Evolutionary conservation across 202 grass and related monocot species (phyloP).

Genomic region (Carex sylvatica): DNA sequence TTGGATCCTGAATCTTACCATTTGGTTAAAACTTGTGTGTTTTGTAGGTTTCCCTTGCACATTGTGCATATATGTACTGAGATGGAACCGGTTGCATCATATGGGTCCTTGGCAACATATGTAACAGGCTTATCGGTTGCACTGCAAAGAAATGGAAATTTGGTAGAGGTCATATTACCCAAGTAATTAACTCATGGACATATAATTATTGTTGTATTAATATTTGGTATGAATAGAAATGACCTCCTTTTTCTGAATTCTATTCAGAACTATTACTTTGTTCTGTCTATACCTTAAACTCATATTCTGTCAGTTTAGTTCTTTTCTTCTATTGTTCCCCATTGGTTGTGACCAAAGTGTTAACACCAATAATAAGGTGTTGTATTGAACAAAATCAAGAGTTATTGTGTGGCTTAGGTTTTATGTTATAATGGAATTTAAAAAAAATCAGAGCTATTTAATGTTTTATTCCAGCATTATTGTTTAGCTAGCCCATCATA

Average conservation of each 20-base stretch:
- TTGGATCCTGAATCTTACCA: neutral
- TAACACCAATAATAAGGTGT: neutral
- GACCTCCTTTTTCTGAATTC: neutral
- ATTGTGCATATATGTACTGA: constrained; percentile 57
- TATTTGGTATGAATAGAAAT: neutral
- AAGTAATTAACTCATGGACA: constrained; percentile 32
- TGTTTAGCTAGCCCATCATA: neutral
- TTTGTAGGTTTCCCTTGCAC: constrained; percentile 45
- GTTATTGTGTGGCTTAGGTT: neutral
- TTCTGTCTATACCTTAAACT: neutral
- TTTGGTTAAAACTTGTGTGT: neutral
- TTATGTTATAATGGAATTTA: neutral
- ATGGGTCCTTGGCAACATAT: constrained; percentile 44
- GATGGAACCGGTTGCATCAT: constrained; percentile 45
- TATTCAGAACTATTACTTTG: neutral
- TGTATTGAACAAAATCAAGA: neutral
- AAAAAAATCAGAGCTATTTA: neutral
- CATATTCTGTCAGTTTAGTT: neutral
- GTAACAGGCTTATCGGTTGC: constrained; percentile 47
- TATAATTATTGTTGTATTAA: neutral
- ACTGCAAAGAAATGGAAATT: constrained; percentile 48
- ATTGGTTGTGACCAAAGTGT: neutral
- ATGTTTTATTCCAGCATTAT: neutral
- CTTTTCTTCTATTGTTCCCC: neutral
- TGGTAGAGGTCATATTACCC: constrained; percentile 61